These are phyloP conservation scores for Pezicula rhizophila DNA, from an alignment of 2,329 filamentous ascomycete species.

Conservation along the genomic window DNA sequence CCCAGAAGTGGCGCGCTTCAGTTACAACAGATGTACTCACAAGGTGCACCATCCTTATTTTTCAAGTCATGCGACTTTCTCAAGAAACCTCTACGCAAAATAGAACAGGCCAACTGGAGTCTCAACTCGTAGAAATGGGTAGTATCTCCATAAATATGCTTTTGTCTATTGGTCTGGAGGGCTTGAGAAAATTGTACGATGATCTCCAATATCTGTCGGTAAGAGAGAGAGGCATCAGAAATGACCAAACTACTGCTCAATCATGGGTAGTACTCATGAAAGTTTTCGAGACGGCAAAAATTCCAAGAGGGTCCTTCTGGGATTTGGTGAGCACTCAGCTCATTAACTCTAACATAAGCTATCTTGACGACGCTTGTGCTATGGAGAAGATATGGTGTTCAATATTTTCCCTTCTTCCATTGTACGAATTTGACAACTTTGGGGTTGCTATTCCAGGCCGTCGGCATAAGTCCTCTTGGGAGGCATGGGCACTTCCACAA, in stretches of 20 bases:
- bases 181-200: conserved; percentile 41
- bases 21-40: conserved; percentile 12
- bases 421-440: conserved; percentile 51
- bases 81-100: conserved; percentile 7
- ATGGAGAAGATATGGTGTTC: conserved; percentile 53
- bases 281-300: conserved; percentile 41
- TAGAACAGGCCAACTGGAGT: conserved; percentile 37
- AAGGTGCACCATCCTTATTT: conserved; percentile 28
- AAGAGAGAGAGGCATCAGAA: conserved; percentile 46
- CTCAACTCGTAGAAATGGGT: conserved; percentile 38
- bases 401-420: conserved; percentile 55
- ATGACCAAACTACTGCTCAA: conserved; percentile 38
- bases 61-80: conserved; percentile 38
- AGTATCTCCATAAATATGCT: conserved; percentile 35
- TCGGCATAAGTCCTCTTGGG: conserved; percentile 34
- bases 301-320: conserved; percentile 54
- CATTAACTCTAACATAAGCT: conserved; percentile 29
- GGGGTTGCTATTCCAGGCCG: conserved; percentile 41
- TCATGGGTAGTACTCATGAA: conserved; percentile 56
- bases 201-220: conserved; percentile 38
- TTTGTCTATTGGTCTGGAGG: conserved; percentile 34
- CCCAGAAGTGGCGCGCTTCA: neutral
- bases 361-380: conserved; percentile 34
- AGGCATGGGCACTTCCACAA: conserved; percentile 58
- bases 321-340: conserved; percentile 45